Evolutionary conservation across 768 basidiomycete species (phyloP).

Genomic region (Roridomyces roridus): DNA sequence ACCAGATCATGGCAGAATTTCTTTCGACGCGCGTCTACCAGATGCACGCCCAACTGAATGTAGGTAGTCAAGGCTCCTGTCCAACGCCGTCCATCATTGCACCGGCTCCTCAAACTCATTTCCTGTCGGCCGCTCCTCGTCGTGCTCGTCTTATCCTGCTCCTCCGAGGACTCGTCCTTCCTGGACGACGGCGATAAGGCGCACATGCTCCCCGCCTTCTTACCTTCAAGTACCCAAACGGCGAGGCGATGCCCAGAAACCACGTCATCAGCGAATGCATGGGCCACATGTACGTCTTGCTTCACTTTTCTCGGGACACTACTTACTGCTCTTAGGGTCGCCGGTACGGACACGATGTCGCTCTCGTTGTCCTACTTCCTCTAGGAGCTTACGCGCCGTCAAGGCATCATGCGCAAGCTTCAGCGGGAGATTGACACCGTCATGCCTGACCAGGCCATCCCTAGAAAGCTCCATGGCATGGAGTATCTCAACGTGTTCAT

Average conservation of each 20-base stretch:
- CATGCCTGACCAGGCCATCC: constrained; percentile 69
- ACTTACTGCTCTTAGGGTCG: constrained; percentile 55
- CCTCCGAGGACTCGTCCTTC: constrained; percentile 23
- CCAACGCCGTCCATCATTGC: constrained; percentile 7
- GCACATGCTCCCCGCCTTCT: too few relatives aligned
- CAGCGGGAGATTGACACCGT: constrained; percentile 74
- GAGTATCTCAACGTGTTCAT: constrained; percentile 61
- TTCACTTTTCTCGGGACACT: not conserved
- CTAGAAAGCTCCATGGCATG: constrained; percentile 59
- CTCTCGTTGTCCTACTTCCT: constrained; percentile 67
- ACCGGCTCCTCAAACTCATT: constrained; percentile 12
- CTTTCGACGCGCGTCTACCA: too few relatives aligned
- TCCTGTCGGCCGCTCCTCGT: constrained; percentile 21
- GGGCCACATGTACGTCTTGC: constrained; percentile 51
- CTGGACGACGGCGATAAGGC: not conserved
- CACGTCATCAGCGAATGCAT: too few relatives aligned
- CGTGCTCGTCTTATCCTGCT: constrained; percentile 18
- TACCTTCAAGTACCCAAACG: too few relatives aligned
- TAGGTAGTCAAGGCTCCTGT: constrained; percentile 38
- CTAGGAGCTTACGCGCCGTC: constrained; percentile 76
- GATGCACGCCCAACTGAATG: too few relatives aligned
- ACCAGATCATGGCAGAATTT: too few relatives aligned
- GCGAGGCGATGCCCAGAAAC: too few relatives aligned
- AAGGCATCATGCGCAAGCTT: constrained; percentile 69
- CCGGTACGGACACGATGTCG: constrained; percentile 81